A percentile compares a stretch with the other conserved stretches of the same genome.
These are phyloP conservation scores for Naganishia albida DNA, from an alignment of 1,284 basidiomycete genomes.

Conservation along the genomic window DNA sequence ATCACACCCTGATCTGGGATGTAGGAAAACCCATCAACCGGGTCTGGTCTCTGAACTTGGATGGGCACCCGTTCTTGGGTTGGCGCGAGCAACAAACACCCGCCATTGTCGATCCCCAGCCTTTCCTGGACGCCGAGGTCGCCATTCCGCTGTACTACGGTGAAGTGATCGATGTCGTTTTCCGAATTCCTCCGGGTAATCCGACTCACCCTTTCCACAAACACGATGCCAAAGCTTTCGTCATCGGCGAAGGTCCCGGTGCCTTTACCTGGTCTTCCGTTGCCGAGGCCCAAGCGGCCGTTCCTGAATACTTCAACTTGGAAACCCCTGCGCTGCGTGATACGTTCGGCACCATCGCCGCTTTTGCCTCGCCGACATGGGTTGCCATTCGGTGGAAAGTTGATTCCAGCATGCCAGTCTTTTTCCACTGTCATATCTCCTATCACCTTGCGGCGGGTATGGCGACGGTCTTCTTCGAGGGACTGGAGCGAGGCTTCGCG, in stretches of 20 bases:
- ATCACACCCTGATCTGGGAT: constrained; percentile 30
- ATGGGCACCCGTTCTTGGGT: constrained; percentile 27
- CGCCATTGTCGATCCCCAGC: constrained; percentile 26
- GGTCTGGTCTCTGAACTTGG: constrained; percentile 25
- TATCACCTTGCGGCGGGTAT: constrained; percentile 29
- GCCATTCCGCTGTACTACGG: constrained; percentile 19
- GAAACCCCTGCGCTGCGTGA: constrained; percentile 26
- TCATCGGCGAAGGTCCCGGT: constrained; percentile 28
- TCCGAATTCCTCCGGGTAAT: constrained; percentile 26
- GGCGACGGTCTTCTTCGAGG: constrained; percentile 28
- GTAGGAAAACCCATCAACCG: constrained; percentile 26
- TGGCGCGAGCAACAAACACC: constrained; percentile 31
- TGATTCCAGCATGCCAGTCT: constrained; percentile 12
- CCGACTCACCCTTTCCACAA: constrained; percentile 32
- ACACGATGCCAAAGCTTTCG: constrained; percentile 28
- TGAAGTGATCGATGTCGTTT: constrained; percentile 29
- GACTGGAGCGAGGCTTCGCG: constrained; percentile 17
- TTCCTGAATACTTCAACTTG: constrained; percentile 29
- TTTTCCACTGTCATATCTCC: constrained; percentile 28
- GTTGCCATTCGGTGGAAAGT: constrained; percentile 26
- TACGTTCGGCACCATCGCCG: constrained; percentile 24
- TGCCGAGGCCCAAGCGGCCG: constrained; percentile 21
- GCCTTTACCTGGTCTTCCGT: constrained; percentile 27
- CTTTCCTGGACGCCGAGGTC: constrained; percentile 26
- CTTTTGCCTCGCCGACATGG: constrained; percentile 26